Base-by-base conservation (phyloP, 2,329 filamentous ascomycete species). In the Beauveria scarabaeidicola region DNA sequence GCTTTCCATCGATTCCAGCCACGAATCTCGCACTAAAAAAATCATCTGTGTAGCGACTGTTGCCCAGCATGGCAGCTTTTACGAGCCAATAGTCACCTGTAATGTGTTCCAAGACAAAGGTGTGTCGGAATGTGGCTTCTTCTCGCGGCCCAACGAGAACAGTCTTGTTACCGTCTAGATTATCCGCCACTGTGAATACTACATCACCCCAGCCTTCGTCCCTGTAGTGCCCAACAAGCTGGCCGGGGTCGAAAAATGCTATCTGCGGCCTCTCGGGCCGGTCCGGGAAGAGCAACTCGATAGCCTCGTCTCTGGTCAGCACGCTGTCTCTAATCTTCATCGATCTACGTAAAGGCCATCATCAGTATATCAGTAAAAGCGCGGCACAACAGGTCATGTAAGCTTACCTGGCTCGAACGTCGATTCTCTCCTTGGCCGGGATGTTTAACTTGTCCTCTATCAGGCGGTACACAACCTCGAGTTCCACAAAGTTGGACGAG, bases 401-500 rank as follows among this genome's bases (percentile, higher is more conserved):
- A 21, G 65, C 64, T 63, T 70, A 67, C 68, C 53, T 64, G 2
- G 54, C 52, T 2, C 52, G 61, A 23, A 62, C 21, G 44, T 66
- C 62, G 27, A 57, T 52, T 19, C 73, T 48, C 62, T 68, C 58
- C 0, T 61, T 36, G 0, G 56, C 32, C 1, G 66, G 61, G 13
- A 71, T 62, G 0, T 58, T 58, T 9, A 73, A 57, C 52, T 65
- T 68, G 3, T 74, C 71, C 8, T 70, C 66, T 1, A 74, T 61
- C 7, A 74, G 60, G 9, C 64, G 65, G 48, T 67, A 69, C 5
- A 66, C 62, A 8, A 73, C 29, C 0, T 68, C 50, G 0, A 68
- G 63, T 2, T 63, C 59, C 1, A 61, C 71, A 3, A 62, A 61
- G 50, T 76, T 77, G 3, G 74, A 74, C 3, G 72, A 74, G 5